Conservation (phyloP, 1,139 yeast genomes). For the Kluyveromyces sp. region DNA sequence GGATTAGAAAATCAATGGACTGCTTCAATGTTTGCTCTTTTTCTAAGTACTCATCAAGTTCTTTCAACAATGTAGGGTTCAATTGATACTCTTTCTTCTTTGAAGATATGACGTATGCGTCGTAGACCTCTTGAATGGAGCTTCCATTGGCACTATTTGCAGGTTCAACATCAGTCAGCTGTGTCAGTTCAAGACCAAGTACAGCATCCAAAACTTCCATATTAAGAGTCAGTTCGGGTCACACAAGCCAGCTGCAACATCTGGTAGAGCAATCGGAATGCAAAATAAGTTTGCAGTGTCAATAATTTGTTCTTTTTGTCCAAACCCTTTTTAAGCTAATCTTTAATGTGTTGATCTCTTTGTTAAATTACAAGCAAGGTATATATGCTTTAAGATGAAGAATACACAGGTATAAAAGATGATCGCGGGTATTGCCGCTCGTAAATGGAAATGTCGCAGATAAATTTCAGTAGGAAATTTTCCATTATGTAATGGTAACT, state of each 20-base stretch:
- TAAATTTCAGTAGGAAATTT: not conserved
- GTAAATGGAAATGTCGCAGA: no score
- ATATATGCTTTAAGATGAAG: no score
- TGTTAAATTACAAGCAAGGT: no score
- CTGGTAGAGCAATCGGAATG: no score
- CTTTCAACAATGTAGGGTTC: slow-evolving; percentile 10
- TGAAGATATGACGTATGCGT: slow-evolving; percentile 13
- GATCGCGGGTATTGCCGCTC: no score
- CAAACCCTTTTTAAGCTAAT: no score
- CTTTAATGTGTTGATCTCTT: no score
- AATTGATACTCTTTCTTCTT: slow-evolving; percentile 13
- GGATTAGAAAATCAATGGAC: slow-evolving; percentile 20
- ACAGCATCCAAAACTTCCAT: slow-evolving; percentile 12
- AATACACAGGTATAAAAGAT: no score
- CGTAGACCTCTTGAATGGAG: slow-evolving; percentile 9
- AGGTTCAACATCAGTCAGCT: not conserved
- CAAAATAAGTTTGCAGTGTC: no score
- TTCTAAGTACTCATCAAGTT: slow-evolving; percentile 16
- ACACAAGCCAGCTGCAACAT: not conserved
- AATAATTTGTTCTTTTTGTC: no score
- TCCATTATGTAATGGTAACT: not conserved
- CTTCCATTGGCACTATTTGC: not conserved
- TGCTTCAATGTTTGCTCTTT: slow-evolving; percentile 17
- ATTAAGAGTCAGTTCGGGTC: not conserved
- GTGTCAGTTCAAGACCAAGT: slow-evolving; percentile 7